These are phyloP conservation scores for Leptodermis oblonga DNA, from an alignment of 257 asterid species.

Conservation along the genomic window DNA sequence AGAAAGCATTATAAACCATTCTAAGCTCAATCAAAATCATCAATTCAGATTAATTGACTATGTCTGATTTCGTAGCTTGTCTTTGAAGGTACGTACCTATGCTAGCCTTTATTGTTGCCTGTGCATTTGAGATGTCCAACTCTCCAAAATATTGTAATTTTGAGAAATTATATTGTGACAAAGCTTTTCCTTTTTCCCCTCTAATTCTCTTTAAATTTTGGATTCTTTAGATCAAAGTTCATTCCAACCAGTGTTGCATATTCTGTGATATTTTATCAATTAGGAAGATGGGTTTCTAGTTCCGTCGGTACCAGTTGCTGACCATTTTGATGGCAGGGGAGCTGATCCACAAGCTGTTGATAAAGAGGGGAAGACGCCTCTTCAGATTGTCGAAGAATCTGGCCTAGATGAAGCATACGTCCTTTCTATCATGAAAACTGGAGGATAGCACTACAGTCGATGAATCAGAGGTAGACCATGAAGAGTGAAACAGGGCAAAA, in stretches of 20 bases:
- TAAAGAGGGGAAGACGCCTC: constrained; percentile 64
- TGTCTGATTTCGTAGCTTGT: no score
- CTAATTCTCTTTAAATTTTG: background rate
- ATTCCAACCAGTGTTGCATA: background rate
- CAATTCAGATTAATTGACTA: no score
- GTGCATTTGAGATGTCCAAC: no score
- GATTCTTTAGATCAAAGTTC: background rate
- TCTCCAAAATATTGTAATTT: no score
- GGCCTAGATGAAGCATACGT: constrained; percentile 60
- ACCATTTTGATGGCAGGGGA: constrained; percentile 55
- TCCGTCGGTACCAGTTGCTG: constrained; percentile 1
- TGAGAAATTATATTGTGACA: no score
- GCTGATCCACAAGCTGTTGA: constrained; percentile 67
- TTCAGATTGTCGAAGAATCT: constrained; percentile 52
- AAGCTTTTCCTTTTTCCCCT: no score
- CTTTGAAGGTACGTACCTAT: no score
- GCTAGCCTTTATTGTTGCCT: no score
- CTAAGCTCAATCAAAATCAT: background rate
- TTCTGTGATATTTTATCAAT: constrained; percentile 38
- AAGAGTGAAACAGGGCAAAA: background rate
- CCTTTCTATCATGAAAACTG: constrained; percentile 56
- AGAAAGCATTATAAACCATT: background rate
- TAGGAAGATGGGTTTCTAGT: no score
- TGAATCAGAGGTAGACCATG: constrained; percentile 1
- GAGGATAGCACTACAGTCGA: constrained; percentile 36